phyloP scores from a whole-genome alignment of 257 asterid species.

The Gentiana macrophylla region DNA sequence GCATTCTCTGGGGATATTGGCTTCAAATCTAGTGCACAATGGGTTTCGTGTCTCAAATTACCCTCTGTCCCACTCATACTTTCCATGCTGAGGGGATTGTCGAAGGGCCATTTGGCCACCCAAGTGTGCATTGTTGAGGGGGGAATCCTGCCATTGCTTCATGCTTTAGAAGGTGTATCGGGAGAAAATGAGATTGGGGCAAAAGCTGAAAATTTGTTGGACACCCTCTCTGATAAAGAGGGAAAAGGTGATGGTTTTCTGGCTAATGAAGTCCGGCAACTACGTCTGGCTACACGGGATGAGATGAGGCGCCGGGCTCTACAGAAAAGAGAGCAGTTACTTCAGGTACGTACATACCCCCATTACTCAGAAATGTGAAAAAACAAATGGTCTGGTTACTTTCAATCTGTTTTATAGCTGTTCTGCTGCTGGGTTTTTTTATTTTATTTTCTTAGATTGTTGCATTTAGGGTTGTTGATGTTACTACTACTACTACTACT shows the following conservation, averaged over 20 bases:
- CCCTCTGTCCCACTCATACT: constrained; percentile 89
- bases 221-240: constrained; percentile 81
- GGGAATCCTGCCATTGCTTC: constrained; percentile 80
- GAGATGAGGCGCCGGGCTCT: constrained; percentile 95
- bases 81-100: constrained; percentile 91
- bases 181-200: constrained; percentile 98
- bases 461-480: no score
- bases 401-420: not conserved
- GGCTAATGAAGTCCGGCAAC: constrained; percentile 62
- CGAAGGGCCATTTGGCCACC: constrained; percentile 92
- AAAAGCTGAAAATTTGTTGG: constrained; percentile 95
- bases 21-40: constrained; percentile 60
- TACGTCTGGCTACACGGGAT: constrained; percentile 86
- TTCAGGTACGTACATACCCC: constrained; percentile 46
- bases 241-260: constrained; percentile 81
- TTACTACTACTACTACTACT: no score
- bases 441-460: no score
- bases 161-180: constrained; percentile 89
- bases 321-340: constrained; percentile 75
- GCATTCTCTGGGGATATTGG: constrained; percentile 67
- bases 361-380: not conserved
- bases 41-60: constrained; percentile 65
- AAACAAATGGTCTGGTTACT: not conserved
- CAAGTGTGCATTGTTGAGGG: constrained; percentile 77
- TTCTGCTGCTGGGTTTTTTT: no score